Evolutionary conservation across 495 filamentous ascomycete species (phyloP).

Genomic region (Hamigera avellanea): DNA sequence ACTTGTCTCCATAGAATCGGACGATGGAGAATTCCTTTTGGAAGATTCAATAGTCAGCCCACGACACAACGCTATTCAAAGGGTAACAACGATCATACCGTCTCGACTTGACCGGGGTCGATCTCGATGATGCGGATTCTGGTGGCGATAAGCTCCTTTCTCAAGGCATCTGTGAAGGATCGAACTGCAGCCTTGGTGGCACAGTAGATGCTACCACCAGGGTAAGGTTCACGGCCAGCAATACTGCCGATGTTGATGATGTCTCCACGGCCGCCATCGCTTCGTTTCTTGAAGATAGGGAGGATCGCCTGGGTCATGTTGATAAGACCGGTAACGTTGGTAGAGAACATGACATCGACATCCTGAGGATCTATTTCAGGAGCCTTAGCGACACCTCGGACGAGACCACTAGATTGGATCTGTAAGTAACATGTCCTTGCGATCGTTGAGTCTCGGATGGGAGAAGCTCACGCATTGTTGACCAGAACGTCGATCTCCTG

Average conservation of each 20-base stretch:
- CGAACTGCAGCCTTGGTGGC: slow-evolving; percentile 90
- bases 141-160: slow-evolving; percentile 80
- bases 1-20: slow-evolving; percentile 83
- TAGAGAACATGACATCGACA: slow-evolving; percentile 77
- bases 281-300: slow-evolving; percentile 68
- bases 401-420: slow-evolving; percentile 50
- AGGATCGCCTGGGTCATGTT: slow-evolving; percentile 94
- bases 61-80: background rate
- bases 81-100: slow-evolving; percentile 36
- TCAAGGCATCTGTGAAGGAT: slow-evolving; percentile 77
- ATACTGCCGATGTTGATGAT: slow-evolving; percentile 97
- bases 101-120: slow-evolving; percentile 95
- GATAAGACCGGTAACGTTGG: slow-evolving; percentile 90
- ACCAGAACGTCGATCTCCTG: slow-evolving; percentile 82
- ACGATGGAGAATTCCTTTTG: slow-evolving; percentile 83
- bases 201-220: slow-evolving; percentile 91
- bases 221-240: slow-evolving; percentile 82
- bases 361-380: slow-evolving; percentile 75
- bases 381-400: slow-evolving; percentile 78
- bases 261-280: slow-evolving; percentile 73
- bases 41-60: slow-evolving; percentile 9
- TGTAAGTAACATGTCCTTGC: too few relatives aligned
- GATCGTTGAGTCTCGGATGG: background rate
- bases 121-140: slow-evolving; percentile 85
- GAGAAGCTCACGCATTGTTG: slow-evolving; percentile 78